These are phyloP conservation scores for Geotrichum fermentans DNA, from an alignment of 1,139 yeast genomes.

Conservation along the genomic window DNA sequence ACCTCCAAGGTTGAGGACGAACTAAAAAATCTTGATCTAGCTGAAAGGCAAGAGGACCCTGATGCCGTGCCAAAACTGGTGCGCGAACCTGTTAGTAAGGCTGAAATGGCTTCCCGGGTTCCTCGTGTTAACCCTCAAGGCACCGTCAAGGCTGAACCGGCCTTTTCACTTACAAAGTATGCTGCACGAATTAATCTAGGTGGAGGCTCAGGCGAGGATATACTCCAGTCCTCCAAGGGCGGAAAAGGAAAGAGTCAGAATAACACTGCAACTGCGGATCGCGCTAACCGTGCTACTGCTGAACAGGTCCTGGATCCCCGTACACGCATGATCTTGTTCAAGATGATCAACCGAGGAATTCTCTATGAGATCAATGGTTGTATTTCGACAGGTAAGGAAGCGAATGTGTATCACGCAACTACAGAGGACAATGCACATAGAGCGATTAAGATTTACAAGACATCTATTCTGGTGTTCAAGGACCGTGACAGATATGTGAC, in stretches of 20 bases:
- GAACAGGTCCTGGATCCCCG: conserved; percentile 96
- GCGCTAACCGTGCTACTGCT: conserved; percentile 91
- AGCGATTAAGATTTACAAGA: conserved; percentile 93
- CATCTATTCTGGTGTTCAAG: conserved; percentile 90
- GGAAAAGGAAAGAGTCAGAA: conserved; percentile 14
- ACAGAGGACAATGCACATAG: conserved; percentile 52
- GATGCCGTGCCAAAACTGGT: neutral
- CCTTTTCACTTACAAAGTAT: conserved; percentile 16
- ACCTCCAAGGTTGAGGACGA: neutral
- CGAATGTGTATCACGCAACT: conserved; percentile 92
- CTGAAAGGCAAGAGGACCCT: neutral
- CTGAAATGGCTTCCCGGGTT: conserved; percentile 7
- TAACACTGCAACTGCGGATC: conserved; percentile 43
- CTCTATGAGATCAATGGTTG: conserved; percentile 89
- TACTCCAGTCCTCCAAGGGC: conserved; percentile 20
- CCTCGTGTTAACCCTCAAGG: conserved; percentile 24
- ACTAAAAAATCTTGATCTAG: neutral
- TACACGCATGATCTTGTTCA: conserved; percentile 75
- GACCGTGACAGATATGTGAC: conserved; percentile 94
- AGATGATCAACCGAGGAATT: conserved; percentile 75
- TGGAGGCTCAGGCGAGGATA: conserved; percentile 18
- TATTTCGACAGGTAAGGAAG: conserved; percentile 95
- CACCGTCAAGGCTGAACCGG: conserved; percentile 20
- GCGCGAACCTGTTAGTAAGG: neutral
- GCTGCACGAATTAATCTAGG: conserved; percentile 20